A percentile compares a stretch with the other conserved stretches of the same genome.
Conservation (phyloP, 768 basidiomycete genomes). For the Russula griseocarnosa region DNA sequence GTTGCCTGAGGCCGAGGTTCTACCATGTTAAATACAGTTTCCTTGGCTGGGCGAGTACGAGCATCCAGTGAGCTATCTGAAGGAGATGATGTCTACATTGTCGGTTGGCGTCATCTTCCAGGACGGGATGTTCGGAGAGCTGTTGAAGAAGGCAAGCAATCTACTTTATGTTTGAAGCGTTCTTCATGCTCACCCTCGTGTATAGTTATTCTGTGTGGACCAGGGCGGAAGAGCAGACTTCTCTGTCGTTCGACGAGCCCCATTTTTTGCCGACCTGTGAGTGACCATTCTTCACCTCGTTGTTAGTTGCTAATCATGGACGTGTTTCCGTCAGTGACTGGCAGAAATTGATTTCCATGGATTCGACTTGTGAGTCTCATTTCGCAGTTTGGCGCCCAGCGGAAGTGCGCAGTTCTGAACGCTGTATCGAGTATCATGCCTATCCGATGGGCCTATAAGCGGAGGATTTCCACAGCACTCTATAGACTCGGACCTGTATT, state of each 20-base stretch:
- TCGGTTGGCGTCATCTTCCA: conserved; percentile 7
- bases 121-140: conserved; percentile 11
- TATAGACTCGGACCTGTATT: background rate
- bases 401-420: background rate
- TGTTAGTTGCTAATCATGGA: background rate
- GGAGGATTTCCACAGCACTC: background rate
- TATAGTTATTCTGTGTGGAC: conserved; percentile 15
- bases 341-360: background rate
- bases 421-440: background rate
- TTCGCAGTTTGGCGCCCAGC: background rate
- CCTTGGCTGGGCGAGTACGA: conserved; percentile 21
- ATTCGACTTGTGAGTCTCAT: conserved; percentile 3
- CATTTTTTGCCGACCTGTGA: conserved; percentile 22
- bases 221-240: conserved; percentile 15
- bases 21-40: conserved; percentile 9
- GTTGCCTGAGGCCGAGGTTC: background rate
- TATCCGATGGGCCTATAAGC: background rate
- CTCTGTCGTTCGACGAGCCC: conserved; percentile 5
- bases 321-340: conserved; percentile 2
- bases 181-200: background rate
- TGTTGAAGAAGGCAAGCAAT: conserved; percentile 12
- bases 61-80: conserved; percentile 18
- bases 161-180: background rate
- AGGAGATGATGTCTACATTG: conserved; percentile 17
- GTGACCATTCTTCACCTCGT: background rate